Evolutionary conservation across 495 filamentous ascomycete genomes (phyloP), one percentile per base, ranked within the genome.

Genomic region (Peziza echinospora): DNA sequence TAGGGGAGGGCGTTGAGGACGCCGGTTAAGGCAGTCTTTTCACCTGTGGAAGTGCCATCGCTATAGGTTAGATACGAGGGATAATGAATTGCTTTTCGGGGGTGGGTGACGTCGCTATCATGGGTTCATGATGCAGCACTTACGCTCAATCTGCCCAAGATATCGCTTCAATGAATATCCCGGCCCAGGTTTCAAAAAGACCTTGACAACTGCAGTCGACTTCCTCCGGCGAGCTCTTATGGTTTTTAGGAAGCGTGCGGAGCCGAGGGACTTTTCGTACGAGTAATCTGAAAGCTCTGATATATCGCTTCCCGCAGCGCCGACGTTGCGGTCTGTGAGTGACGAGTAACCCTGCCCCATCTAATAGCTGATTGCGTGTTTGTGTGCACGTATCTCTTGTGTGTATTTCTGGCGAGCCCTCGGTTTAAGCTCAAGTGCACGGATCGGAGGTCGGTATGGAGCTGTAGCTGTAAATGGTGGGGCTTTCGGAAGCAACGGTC

Each of bases 321-420:
- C 87, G 47, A 84, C 80, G 26, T 86, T 84, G 43, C 56, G 53
- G 40, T 60, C 57, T 24, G 53, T 43, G 48, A 91, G 77, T 22
- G 82, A 79, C 51, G 91, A 96, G 64, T 92, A 94, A 57, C 82
- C 84, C 70, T 99, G 91, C 48, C 91, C 91, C 91, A 99, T 99
- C n/a, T n/a, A n/a, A n/a, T n/a, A n/a, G n/a, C n/a, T n/a, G n/a
- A n/a, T n/a, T n/a, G n/a, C n/a, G n/a, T n/a, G n/a, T n/a, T n/a
- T n/a, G n/a, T n/a, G n/a, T n/a, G n/a, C n/a, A n/a, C n/a, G n/a
- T n/a, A n/a, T n/a, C n/a, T n/a, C n/a, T n/a, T n/a, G n/a, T n/a
- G n/a, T n/a, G n/a, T n/a, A n/a, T n/a, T n/a, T n/a, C n/a, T n/a
- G n/a, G n/a, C n/a, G n/a, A n/a, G n/a, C n/a, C n/a, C n/a, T n/a